Evolutionary conservation across 177 flowering plant genomes (phyloP), one percentile per base, ranked within the genome.

Genomic region (Vitis hybrid): DNA sequence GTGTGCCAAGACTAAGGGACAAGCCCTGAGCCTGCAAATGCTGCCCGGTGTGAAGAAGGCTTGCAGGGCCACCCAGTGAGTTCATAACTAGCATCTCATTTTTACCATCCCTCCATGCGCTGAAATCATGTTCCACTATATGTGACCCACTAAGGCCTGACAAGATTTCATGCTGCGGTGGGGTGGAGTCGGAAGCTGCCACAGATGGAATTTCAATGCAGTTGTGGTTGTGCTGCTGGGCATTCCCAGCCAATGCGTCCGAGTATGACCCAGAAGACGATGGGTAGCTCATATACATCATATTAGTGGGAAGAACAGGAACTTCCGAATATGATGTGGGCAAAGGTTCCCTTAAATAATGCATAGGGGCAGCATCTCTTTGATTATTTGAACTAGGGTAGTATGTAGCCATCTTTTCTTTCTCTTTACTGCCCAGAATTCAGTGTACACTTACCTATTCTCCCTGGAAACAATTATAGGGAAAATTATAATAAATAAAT

Each of bases 1-100:
- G 89, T n/a, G 97, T 84, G 55, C 97, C 74, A 54, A 93, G 90
- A 68, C 88, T 87, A 18, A 93, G 91, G 60, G 98, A 93, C 64
- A 93, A 74, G 12, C 98, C 97, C 68, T 91, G 97, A 26, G 88
- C 84, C 76, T 85, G 89, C 77, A 82, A 64, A 59, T 69, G 82
- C 66, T 81, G 90, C 59, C 88, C 85, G 40, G 78, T 68, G 2
- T 83, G 86, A 62, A 87, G 79, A 67, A 87, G 71, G 60, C 52
- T 65, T 2, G 79, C 9, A 1, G 80, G 49, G 32, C 76, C 84
- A 68, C 74, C 75, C 40, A 76, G 68, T 15, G 84, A 76, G 45
- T 82, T 85, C 86, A 85, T 82, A 26, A 83, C 75, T 64, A 85
- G 56, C 84, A 87, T 84, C 77, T 85, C 91, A 68, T 80, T 85